Percentiles rank a stretch among this genome's conserved stretches.
These are phyloP conservation scores for Testicularia cyperi DNA, from an alignment of 1,284 basidiomycete species.

Conservation along the genomic window DNA sequence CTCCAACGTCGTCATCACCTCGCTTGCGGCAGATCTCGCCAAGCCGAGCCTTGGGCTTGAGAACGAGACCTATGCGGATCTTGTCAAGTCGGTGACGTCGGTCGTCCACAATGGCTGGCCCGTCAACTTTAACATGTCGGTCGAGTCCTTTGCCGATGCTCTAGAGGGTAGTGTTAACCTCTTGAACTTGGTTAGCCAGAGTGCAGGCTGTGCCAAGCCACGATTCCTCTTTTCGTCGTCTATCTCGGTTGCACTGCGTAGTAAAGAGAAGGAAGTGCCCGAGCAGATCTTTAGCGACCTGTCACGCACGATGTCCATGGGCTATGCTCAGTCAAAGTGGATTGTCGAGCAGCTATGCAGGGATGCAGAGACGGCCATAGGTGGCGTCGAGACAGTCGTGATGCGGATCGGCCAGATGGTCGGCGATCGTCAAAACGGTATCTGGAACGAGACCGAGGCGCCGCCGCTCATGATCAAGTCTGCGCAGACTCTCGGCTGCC, in stretches of 20 bases:
- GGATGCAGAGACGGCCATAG: conserved; percentile 55
- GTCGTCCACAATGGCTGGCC: conserved; percentile 46
- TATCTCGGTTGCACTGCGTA: conserved; percentile 62
- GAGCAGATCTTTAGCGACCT: conserved; percentile 63
- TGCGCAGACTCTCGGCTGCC: conserved; percentile 63
- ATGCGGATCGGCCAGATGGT: conserved; percentile 65
- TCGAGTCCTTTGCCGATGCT: conserved; percentile 27
- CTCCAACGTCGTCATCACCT: neutral
- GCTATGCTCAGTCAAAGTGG: conserved; percentile 69
- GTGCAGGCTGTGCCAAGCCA: conserved; percentile 60
- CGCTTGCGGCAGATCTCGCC: conserved; percentile 16
- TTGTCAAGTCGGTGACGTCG: conserved; percentile 11
- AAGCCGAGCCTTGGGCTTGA: conserved; percentile 13
- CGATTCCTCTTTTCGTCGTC: conserved; percentile 68
- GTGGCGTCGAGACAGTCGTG: conserved; percentile 19
- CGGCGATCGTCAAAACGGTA: conserved; percentile 65
- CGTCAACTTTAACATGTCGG: conserved; percentile 43
- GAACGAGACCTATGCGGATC: conserved; percentile 6
- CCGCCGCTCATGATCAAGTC: conserved; percentile 61
- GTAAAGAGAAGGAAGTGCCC: conserved; percentile 50
- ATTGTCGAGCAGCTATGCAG: conserved; percentile 67
- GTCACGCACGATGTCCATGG: conserved; percentile 63
- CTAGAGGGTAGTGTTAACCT: conserved; percentile 66
- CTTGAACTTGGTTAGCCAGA: conserved; percentile 65
- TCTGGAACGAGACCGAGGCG: conserved; percentile 69